phyloP scores from a whole-genome alignment of 768 basidiomycete genomes.

The Hortiboletus flavorubellus region DNA sequence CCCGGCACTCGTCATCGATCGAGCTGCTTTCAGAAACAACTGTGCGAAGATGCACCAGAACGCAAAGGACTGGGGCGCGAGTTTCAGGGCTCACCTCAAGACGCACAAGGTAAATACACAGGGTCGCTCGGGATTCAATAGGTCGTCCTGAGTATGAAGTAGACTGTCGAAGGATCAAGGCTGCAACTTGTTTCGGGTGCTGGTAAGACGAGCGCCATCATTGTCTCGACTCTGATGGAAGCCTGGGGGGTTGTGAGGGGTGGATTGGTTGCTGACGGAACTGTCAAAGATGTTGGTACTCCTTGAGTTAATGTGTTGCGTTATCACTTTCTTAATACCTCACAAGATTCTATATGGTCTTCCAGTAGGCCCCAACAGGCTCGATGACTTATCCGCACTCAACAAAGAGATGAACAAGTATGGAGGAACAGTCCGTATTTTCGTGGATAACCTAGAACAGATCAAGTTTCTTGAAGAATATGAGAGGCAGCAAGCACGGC shows the following conservation, averaged over 20 bases:
- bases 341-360: conserved; percentile 79
- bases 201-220: conserved; percentile 56
- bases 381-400: conserved; percentile 62
- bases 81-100: conserved; percentile 82
- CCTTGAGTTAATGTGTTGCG: neutral
- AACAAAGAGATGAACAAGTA: conserved; percentile 50
- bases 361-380: conserved; percentile 66
- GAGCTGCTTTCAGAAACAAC: conserved; percentile 66
- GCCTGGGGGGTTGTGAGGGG: conserved; percentile 68
- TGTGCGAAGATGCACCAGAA: conserved; percentile 70
- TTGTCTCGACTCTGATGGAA: conserved; percentile 83
- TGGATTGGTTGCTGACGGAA: conserved; percentile 67
- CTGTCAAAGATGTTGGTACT: conserved; percentile 69
- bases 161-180: conserved; percentile 74
- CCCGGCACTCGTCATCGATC: conserved; percentile 77
- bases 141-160: conserved; percentile 8
- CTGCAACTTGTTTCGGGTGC: conserved; percentile 60
- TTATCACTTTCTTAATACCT: conserved; percentile 4
- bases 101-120: conserved; percentile 61
- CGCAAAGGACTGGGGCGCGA: conserved; percentile 62
- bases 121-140: neutral
- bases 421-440: conserved; percentile 61
- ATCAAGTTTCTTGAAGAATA: conserved; percentile 60
- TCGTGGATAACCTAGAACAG: conserved; percentile 77
- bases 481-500: conserved; percentile 39